Percentiles rank a stretch among this genome's conserved stretches.
These are phyloP conservation scores for Lichtheimia ramosa DNA, from an alignment of 371 early-diverging fungal species.

Conservation along the genomic window DNA sequence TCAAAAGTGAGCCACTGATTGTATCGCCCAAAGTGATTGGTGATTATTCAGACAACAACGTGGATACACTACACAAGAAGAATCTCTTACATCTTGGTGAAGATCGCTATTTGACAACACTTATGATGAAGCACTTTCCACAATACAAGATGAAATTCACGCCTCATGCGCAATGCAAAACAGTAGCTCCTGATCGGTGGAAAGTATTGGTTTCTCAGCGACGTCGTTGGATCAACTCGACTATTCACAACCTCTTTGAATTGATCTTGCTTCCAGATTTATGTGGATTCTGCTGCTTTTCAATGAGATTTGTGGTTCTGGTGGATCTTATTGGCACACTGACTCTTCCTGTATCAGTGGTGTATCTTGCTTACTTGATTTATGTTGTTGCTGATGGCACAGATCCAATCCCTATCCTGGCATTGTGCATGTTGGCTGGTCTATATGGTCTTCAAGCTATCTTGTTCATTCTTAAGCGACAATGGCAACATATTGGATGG, in stretches of 20 bases:
- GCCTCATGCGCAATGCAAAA: slow-evolving; percentile 93
- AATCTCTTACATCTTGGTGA: slow-evolving; percentile 98
- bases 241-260: slow-evolving; percentile 96
- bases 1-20: slow-evolving; percentile 88
- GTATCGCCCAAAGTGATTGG: slow-evolving; percentile 88
- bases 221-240: slow-evolving; percentile 98
- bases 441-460: slow-evolving; percentile 85
- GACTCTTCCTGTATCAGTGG: slow-evolving; percentile 91
- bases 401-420: slow-evolving; percentile 55
- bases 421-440: slow-evolving; percentile 65
- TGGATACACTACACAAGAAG: slow-evolving; percentile 98
- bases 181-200: slow-evolving; percentile 98
- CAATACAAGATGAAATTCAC: slow-evolving; percentile 97
- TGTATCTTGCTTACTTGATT: slow-evolving; percentile 80
- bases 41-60: slow-evolving; percentile 94
- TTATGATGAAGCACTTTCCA: slow-evolving; percentile 98
- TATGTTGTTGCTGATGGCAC: slow-evolving; percentile 58
- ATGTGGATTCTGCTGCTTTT: slow-evolving; percentile 96
- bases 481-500: slow-evolving; percentile 97
- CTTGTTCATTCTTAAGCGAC: slow-evolving; percentile 82
- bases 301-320: slow-evolving; percentile 94
- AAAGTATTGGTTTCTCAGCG: slow-evolving; percentile 84
- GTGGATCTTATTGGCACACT: slow-evolving; percentile 93
- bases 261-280: slow-evolving; percentile 81
- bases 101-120: slow-evolving; percentile 97